These are phyloP conservation scores for Saturnispora dispora DNA, from an alignment of 805 yeast species.

Conservation along the genomic window DNA sequence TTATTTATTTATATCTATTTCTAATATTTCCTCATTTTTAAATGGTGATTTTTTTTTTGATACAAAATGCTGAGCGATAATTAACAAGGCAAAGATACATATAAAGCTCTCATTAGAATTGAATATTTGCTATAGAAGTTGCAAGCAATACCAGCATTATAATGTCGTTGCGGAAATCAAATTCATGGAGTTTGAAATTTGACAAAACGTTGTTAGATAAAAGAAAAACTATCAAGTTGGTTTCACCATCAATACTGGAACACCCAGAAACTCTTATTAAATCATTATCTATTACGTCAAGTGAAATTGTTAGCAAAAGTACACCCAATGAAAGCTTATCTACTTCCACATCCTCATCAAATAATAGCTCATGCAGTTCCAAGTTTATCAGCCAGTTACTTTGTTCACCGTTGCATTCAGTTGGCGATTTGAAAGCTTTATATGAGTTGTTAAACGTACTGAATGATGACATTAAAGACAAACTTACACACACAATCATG, in stretches of 20 bases:
- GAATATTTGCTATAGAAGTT: neutral
- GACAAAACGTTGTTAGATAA: neutral
- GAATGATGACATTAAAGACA: neutral
- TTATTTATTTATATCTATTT: neutral
- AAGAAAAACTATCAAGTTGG: neutral
- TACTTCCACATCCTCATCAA: neutral
- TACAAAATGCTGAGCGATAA: neutral
- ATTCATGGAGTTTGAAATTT: neutral
- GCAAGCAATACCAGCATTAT: neutral
- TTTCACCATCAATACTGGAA: neutral
- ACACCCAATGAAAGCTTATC: neutral
- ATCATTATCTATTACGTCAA: neutral
- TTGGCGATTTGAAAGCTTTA: neutral
- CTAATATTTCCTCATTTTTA: neutral
- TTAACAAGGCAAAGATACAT: neutral
- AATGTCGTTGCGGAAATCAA: neutral
- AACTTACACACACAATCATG: neutral
- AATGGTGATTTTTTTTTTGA: neutral
- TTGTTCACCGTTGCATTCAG: conserved; percentile 2
- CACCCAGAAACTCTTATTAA: neutral
- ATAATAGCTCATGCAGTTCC: neutral
- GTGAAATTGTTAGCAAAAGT: neutral
- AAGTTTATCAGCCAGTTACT: neutral
- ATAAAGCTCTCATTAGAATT: neutral
- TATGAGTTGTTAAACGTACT: neutral